phyloP scores from a whole-genome alignment of 2,329 filamentous ascomycete genomes.

The Sarocladium strictum region DNA sequence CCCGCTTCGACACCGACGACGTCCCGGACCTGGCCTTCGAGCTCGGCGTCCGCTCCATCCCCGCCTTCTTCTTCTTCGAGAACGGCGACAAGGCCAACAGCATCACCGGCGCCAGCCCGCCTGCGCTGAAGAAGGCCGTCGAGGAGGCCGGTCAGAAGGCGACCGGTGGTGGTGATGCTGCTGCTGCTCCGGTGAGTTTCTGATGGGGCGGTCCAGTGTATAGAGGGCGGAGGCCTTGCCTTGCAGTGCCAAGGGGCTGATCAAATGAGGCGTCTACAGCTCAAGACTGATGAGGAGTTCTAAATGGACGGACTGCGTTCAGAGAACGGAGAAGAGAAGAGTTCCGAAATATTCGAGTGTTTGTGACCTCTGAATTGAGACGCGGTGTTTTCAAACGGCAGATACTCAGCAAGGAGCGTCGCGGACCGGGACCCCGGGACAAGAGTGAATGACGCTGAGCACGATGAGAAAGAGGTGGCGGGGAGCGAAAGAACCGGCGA shows the following conservation, averaged over 20 bases:
- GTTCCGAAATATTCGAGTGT: too few relatives aligned
- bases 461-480: too few relatives aligned
- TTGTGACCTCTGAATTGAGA: too few relatives aligned
- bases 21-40: slow-evolving; percentile 42
- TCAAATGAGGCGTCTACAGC: background rate
- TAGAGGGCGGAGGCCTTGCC: too few relatives aligned
- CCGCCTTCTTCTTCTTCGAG: slow-evolving; percentile 56
- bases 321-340: background rate
- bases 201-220: too few relatives aligned
- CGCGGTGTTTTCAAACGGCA: too few relatives aligned
- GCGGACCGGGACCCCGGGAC: too few relatives aligned
- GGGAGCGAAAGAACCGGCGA: background rate
- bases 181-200: background rate
- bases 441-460: background rate
- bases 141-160: slow-evolving; percentile 20
- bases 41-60: slow-evolving; percentile 49
- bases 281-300: slow-evolving; percentile 11
- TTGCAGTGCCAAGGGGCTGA: too few relatives aligned
- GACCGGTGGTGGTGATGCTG: background rate
- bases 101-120: slow-evolving; percentile 33
- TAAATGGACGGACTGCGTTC: background rate
- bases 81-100: slow-evolving; percentile 41
- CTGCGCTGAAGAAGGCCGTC: slow-evolving; percentile 24
- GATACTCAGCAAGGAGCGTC: too few relatives aligned
- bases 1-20: slow-evolving; percentile 54